Evolutionary conservation across 805 yeast species (phyloP), one percentile per base, ranked within the genome.

Genomic region (Yamadazyma phyllophila): DNA sequence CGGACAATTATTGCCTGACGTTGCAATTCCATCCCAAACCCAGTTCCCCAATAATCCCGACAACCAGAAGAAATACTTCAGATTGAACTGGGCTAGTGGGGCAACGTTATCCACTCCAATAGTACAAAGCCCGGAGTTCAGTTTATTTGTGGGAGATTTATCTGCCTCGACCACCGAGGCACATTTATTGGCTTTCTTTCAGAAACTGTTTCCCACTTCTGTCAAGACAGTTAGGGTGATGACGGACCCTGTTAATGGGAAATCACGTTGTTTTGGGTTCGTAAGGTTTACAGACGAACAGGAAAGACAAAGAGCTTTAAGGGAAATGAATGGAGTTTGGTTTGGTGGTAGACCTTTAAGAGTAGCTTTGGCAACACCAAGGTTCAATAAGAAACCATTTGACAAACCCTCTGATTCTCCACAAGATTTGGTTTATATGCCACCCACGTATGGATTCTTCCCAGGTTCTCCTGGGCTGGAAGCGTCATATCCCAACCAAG

Each of bases 1-100:
- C 58, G 88, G 91, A 5, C 73, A 80, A 7, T 66, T 75, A 32
- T 72, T 86, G 35, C 89, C 90, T 13, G 83, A 80, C 53, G 61
- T 70, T 9, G 76, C 76, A 35, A 65, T 71, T 63, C 76, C 76
- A 2, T 66, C 73, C 14, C 76, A 71, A 49, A 67, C 59, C 36
- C 65, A 63, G 39, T 65, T 53, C 43, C 68, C 69, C 10, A 62
- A 67, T 53, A 69, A 68, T 51, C 75, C 76, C 8, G 74, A 70
- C 48, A 71, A 71, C 50, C 76, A 70, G 50, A 79, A 80, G 59
- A 81, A 87, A 64, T 70, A 77, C 32, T 85, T 85, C 60, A 73
- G 92, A 55, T 74, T 86, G 50, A 86, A 86, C 58, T 86, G 95
- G 95, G 94, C 95, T 1, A 77, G 85, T 26, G 90, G 89, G 12